Evolutionary conservation across 139 green algal genomes (phyloP).

Genomic region (Gonium pectorale): DNA sequence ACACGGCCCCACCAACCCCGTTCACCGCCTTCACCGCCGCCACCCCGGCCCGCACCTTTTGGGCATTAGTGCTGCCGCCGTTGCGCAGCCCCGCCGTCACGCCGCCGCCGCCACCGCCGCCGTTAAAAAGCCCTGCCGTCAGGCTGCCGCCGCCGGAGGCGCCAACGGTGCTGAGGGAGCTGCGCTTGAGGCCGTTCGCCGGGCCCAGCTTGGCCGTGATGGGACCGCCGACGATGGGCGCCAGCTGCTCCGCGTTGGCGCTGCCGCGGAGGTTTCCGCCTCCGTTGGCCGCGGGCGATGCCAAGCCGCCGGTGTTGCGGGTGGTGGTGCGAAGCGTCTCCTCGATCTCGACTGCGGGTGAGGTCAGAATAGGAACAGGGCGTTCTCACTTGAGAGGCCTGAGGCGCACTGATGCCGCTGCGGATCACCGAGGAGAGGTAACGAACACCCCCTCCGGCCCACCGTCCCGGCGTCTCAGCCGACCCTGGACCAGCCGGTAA

Average conservation of each 20-base stretch:
- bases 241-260: background rate
- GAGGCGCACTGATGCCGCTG: no score
- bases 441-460: no score
- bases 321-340: background rate
- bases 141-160: background rate
- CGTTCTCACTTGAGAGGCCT: no score
- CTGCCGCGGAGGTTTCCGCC: no score
- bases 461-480: no score
- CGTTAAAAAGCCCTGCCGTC: background rate
- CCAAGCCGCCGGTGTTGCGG: background rate
- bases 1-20: background rate
- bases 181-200: slow-evolving; percentile 7
- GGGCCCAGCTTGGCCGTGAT: slow-evolving; percentile 41
- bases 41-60: background rate
- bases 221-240: slow-evolving; percentile 35
- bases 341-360: slow-evolving; percentile 34
- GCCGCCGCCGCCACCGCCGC: background rate
- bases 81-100: background rate
- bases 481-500: no score
- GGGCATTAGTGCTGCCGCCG: no score
- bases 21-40: background rate
- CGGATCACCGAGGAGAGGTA: no score
- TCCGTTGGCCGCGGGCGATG: no score
- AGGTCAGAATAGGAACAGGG: no score
- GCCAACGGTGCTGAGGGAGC: slow-evolving; percentile 7